Conservation (phyloP, 805 yeast genomes). For the Myxozyma monticola region DNA sequence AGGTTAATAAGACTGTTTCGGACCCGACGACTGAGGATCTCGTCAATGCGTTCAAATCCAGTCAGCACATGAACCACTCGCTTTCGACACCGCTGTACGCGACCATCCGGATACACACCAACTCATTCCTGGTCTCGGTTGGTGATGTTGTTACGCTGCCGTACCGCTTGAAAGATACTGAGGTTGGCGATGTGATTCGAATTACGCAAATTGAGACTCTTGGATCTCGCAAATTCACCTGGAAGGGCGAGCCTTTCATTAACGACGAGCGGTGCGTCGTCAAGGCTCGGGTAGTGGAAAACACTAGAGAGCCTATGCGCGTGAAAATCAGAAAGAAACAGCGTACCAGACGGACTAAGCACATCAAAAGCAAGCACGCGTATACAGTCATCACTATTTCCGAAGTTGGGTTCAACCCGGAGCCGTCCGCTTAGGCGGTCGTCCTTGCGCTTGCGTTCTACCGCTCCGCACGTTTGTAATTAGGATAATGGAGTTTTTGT, state of each 20-base stretch:
- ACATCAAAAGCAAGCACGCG: conserved; percentile 31
- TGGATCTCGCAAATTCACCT: conserved; percentile 82
- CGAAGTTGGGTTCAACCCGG: conserved; percentile 29
- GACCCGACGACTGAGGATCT: conserved; percentile 20
- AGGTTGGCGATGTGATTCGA: conserved; percentile 78
- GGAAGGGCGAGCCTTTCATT: conserved; percentile 53
- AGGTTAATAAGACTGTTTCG: conserved; percentile 13
- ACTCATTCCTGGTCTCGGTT: conserved; percentile 83
- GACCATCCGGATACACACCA: conserved; percentile 72
- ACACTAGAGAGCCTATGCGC: conserved; percentile 33
- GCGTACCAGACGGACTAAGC: conserved; percentile 27
- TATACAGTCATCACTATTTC: conserved; percentile 32
- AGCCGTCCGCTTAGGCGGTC: too few species aligned
- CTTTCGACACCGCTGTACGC: conserved; percentile 63
- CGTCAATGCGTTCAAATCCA: conserved; percentile 15
- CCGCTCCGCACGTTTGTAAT: too few species aligned
- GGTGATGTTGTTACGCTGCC: conserved; percentile 87
- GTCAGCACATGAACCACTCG: conserved; percentile 8
- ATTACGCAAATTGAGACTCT: conserved; percentile 75
- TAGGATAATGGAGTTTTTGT: too few species aligned
- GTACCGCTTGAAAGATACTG: conserved; percentile 68
- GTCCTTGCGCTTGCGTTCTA: too few species aligned
- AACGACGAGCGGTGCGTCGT: conserved; percentile 41
- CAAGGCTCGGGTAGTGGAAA: conserved; percentile 32
- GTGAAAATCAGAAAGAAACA: conserved; percentile 28